Conservation (phyloP, 2,329 filamentous ascomycete genomes). For the Claviceps sorghi region DNA sequence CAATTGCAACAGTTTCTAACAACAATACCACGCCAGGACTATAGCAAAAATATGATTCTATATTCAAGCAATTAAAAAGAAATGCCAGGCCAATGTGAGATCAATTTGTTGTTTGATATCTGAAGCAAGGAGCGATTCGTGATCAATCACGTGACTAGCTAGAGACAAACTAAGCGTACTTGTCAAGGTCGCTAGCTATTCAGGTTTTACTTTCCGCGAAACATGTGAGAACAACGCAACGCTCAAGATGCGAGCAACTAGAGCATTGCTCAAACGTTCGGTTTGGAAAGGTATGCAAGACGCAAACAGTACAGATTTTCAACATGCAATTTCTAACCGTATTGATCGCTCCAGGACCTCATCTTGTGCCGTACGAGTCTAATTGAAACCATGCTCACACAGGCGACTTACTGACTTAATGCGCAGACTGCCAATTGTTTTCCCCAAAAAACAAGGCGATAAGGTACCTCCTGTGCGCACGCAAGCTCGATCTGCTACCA, state of each 20-base stretch:
- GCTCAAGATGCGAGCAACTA: slow-evolving; percentile 50
- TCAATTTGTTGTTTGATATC: no score
- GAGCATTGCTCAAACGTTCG: slow-evolving; percentile 56
- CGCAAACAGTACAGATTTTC: background rate
- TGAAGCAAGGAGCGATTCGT: background rate
- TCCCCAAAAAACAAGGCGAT: slow-evolving; percentile 43
- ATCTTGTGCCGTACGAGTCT: slow-evolving; percentile 36
- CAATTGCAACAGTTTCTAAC: no score
- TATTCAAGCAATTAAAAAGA: no score
- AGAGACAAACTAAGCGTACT: background rate
- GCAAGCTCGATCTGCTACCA: slow-evolving; percentile 74
- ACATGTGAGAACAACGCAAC: background rate
- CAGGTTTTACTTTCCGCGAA: background rate
- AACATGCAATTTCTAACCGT: background rate
- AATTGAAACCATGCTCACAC: background rate
- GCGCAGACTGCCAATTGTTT: slow-evolving; percentile 47
- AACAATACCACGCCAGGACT: no score
- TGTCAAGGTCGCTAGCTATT: no score
- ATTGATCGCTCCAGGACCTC: slow-evolving; percentile 24
- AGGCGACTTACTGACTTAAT: slow-evolving; percentile 4
- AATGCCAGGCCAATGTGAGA: no score
- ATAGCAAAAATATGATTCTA: no score
- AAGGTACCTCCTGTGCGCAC: slow-evolving; percentile 63
- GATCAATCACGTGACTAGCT: background rate
- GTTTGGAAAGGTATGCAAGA: slow-evolving; percentile 65